Conservation (phyloP, 768 basidiomycete species). For the Termitomyces sp. region DNA sequence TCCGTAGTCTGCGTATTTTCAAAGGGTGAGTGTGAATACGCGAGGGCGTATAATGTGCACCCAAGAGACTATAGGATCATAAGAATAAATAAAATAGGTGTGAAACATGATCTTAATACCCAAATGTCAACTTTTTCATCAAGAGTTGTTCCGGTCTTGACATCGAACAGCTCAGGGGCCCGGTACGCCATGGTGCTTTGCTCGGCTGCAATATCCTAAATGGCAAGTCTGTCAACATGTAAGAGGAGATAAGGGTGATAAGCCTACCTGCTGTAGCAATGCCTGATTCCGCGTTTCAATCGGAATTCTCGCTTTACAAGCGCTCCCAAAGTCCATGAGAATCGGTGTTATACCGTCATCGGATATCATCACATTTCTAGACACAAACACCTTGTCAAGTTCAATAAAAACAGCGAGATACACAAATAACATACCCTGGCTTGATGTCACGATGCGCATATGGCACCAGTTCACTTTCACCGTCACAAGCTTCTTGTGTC, state of each 20-base stretch:
- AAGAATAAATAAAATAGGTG: neutral
- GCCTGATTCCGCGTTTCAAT: conserved; percentile 85
- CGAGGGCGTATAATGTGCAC: conserved; percentile 90
- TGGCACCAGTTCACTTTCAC: conserved; percentile 60
- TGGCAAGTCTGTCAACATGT: neutral
- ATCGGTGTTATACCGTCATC: conserved; percentile 86
- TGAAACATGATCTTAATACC: conserved; percentile 43
- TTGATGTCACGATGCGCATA: conserved; percentile 98
- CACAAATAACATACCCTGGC: conserved; percentile 63
- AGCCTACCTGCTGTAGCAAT: conserved; percentile 73
- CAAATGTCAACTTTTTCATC: conserved; percentile 98
- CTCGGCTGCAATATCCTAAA: conserved; percentile 91
- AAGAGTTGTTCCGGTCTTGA: conserved; percentile 80
- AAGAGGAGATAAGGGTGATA: neutral
- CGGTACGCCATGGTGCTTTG: conserved; percentile 99
- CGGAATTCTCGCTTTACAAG: conserved; percentile 77
- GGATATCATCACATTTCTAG: conserved; percentile 93
- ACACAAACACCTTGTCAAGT: neutral
- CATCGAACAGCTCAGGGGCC: conserved; percentile 96
- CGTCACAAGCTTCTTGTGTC: conserved; percentile 29
- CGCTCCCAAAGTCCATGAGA: conserved; percentile 98
- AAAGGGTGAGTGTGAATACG: conserved; percentile 94
- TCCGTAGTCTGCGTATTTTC: conserved; percentile 89
- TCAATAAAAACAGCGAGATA: neutral
- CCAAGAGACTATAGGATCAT: conserved; percentile 70